A percentile compares a stretch with the other conserved stretches of the same genome.
These are phyloP conservation scores for Rhizophora mangle DNA, from an alignment of 345 rosid genomes.

Conservation along the genomic window DNA sequence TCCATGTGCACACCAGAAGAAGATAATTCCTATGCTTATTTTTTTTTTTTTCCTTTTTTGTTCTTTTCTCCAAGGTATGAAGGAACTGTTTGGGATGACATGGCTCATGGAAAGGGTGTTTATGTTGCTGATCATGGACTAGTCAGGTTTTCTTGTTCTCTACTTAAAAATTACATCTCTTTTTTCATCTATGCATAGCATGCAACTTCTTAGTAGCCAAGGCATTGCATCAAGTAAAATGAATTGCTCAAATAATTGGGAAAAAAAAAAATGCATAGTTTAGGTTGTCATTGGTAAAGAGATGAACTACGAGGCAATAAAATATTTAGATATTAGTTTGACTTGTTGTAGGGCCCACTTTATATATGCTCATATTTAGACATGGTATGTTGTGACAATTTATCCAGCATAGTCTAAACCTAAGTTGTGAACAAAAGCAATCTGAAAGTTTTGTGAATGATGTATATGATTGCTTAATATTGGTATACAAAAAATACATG, in stretches of 20 bases:
- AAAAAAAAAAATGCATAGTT: neutral
- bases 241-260: neutral
- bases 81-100: constrained; percentile 95
- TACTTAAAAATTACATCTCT: neutral
- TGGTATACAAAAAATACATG: too few relatives aligned
- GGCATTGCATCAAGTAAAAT: neutral
- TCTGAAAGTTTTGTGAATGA: too few relatives aligned
- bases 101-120: constrained; percentile 97
- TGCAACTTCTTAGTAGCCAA: neutral
- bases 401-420: neutral
- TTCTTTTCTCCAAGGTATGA: constrained; percentile 53
- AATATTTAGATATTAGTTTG: too few relatives aligned
- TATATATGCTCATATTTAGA: neutral
- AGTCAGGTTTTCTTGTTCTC: constrained; percentile 53
- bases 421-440: too few relatives aligned
- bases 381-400: neutral
- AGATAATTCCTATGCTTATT: constrained; percentile 7
- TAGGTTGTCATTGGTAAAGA: neutral
- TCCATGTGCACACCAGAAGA: neutral
- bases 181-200: constrained; percentile 4
- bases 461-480: too few relatives aligned
- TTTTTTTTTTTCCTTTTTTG: neutral
- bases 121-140: constrained; percentile 73
- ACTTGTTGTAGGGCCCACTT: too few relatives aligned
- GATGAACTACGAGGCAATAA: neutral